Conservation (phyloP, 2,329 filamentous ascomycete genomes). For the Hymenoscyphus repandus region DNA sequence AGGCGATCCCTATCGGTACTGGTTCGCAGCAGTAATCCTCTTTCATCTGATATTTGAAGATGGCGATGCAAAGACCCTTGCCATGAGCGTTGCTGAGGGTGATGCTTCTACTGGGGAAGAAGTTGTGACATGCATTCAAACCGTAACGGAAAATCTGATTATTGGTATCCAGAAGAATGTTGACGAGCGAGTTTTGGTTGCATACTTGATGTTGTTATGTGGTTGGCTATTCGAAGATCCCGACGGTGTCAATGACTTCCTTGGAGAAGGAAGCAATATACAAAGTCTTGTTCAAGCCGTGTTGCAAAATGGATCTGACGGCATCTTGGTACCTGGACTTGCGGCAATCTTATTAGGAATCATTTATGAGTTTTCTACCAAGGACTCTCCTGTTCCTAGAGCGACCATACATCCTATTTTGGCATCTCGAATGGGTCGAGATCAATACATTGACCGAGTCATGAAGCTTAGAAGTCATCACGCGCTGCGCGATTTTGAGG, state of each 20-base stretch:
- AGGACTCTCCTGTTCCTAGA: constrained; percentile 86
- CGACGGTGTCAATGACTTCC: constrained; percentile 85
- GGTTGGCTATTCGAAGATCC: constrained; percentile 91
- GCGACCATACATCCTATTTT: constrained; percentile 76
- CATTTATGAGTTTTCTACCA: constrained; percentile 94
- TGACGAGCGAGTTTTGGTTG: constrained; percentile 74
- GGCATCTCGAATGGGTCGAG: constrained; percentile 70
- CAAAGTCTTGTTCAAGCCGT: constrained; percentile 76
- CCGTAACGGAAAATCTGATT: constrained; percentile 79
- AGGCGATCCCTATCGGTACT: constrained; percentile 77
- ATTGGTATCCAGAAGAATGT: constrained; percentile 69
- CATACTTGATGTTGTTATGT: constrained; percentile 83
- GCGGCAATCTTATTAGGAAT: constrained; percentile 81
- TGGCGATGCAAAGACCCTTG: constrained; percentile 68
- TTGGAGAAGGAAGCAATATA: constrained; percentile 88
- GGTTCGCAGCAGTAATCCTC: constrained; percentile 83
- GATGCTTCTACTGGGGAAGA: constrained; percentile 88
- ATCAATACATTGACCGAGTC: constrained; percentile 81
- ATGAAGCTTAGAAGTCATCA: constrained; percentile 72
- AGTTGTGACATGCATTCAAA: constrained; percentile 89
- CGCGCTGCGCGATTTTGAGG: constrained; percentile 82
- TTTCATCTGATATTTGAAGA: constrained; percentile 84
- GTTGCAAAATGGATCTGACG: constrained; percentile 50
- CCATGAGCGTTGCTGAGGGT: constrained; percentile 81
- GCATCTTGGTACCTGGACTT: constrained; percentile 70